Conservation (phyloP, 2,329 filamentous ascomycete genomes). For the Daldinia sp. region DNA sequence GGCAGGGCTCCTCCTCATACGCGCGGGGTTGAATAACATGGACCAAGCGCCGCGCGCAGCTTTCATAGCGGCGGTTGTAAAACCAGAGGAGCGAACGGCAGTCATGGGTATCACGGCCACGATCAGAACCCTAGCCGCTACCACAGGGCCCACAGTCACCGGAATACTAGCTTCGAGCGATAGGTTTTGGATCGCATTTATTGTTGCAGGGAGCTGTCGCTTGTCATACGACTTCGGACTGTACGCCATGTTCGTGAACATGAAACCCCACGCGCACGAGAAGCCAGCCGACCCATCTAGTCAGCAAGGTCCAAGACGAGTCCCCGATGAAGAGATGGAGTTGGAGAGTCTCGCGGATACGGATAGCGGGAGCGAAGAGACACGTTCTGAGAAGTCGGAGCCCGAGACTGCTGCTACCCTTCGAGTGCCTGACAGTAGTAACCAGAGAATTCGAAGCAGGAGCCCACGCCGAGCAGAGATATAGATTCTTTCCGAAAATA, state of each 20-base stretch:
- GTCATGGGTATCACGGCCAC: conserved; percentile 76
- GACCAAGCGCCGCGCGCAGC: conserved; percentile 75
- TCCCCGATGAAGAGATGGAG: conserved; percentile 45
- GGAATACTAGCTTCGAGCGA: conserved; percentile 65
- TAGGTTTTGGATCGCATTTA: conserved; percentile 72
- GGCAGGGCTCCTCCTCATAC: conserved; percentile 67
- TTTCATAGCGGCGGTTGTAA: conserved; percentile 75
- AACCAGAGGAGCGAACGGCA: conserved; percentile 73
- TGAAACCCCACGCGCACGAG: conserved; percentile 64
- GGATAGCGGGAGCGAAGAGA: conserved; percentile 35
- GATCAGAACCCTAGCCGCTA: conserved; percentile 70
- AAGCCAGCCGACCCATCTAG: conserved; percentile 28
- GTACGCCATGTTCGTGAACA: conserved; percentile 70
- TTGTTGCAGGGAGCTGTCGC: conserved; percentile 65
- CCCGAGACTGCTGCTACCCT: conserved; percentile 15
- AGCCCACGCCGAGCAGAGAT: conserved; percentile 40
- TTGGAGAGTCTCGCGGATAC: conserved; percentile 42
- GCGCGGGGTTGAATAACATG: conserved; percentile 75
- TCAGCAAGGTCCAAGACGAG: conserved; percentile 14
- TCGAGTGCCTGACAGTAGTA: conserved; percentile 27
- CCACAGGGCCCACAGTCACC: conserved; percentile 65
- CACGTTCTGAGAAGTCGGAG: conserved; percentile 18
- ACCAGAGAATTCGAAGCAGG: conserved; percentile 41
- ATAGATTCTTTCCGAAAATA: not conserved
- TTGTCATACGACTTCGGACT: conserved; percentile 70